These are phyloP conservation scores for Phyllosticta citriasiana DNA, from an alignment of 2,329 filamentous ascomycete genomes.

Conservation along the genomic window DNA sequence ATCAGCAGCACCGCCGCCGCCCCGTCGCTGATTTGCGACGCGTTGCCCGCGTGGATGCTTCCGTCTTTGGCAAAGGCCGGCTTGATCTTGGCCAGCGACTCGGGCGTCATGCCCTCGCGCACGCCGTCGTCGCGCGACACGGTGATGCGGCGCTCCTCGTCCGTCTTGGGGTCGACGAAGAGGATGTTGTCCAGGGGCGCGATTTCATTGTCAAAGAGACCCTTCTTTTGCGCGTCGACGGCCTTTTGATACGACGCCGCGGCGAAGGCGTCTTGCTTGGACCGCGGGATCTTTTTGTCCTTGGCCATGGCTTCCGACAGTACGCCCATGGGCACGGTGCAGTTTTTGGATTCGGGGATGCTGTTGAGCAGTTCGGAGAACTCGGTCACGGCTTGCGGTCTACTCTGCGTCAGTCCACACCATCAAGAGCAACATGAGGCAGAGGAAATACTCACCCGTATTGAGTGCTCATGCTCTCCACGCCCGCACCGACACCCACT, in stretches of 20 bases:
- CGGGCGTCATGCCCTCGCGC: constrained; percentile 71
- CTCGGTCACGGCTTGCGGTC: constrained; percentile 76
- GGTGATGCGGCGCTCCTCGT: constrained; percentile 72
- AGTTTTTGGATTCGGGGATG: constrained; percentile 77
- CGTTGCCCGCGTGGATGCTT: constrained; percentile 91
- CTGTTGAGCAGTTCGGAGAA: constrained; percentile 83
- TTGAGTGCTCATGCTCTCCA: constrained; percentile 90
- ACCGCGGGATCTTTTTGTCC: constrained; percentile 62
- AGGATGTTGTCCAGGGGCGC: constrained; percentile 67
- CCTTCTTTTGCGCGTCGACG: constrained; percentile 68
- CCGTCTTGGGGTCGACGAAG: constrained; percentile 82
- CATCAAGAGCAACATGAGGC: background rate
- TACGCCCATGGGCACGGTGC: constrained; percentile 94
- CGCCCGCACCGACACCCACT: constrained; percentile 83
- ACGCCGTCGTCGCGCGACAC: constrained; percentile 83
- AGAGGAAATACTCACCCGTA: constrained; percentile 46
- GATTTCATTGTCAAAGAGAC: constrained; percentile 92
- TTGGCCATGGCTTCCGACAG: constrained; percentile 93
- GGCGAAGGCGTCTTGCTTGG: constrained; percentile 82
- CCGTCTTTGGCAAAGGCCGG: constrained; percentile 87
- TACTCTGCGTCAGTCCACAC: constrained; percentile 22
- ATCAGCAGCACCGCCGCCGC: constrained; percentile 92
- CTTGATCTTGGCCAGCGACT: constrained; percentile 83
- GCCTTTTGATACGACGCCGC: constrained; percentile 91
- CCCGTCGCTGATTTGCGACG: constrained; percentile 86